These are phyloP conservation scores for Curvularia spicifera DNA, from an alignment of 2,329 filamentous ascomycete species.

Conservation along the genomic window DNA sequence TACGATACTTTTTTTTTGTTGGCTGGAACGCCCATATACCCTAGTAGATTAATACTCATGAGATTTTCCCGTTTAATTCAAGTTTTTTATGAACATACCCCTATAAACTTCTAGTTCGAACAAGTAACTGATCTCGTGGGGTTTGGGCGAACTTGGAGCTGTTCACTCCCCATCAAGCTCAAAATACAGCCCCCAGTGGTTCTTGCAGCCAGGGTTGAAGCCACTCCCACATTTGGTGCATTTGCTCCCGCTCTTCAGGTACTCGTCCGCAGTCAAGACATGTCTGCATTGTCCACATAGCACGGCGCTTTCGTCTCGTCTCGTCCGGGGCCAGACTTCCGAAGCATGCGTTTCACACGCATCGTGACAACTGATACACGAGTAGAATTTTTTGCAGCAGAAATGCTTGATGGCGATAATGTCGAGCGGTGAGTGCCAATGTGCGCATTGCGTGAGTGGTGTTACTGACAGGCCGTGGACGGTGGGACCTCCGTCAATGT, in stretches of 20 bases:
- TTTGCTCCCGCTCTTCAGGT: constrained; percentile 37
- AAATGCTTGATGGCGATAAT: constrained; percentile 48
- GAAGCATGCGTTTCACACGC: constrained; percentile 34
- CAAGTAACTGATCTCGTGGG: background rate
- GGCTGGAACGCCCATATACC: background rate
- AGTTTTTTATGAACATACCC: background rate
- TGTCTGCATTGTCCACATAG: constrained; percentile 43
- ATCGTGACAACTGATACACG: constrained; percentile 46
- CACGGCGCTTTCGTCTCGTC: constrained; percentile 33
- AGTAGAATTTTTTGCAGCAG: constrained; percentile 48
- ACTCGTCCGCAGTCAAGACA: constrained; percentile 38
- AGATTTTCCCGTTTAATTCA: background rate
- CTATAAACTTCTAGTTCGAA: background rate
- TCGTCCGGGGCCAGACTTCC: constrained; percentile 28
- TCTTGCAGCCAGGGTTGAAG: constrained; percentile 48
- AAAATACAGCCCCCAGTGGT: constrained; percentile 47
- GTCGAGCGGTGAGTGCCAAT: constrained; percentile 44
- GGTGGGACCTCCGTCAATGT: constrained; percentile 9
- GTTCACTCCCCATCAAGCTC: constrained; percentile 7
- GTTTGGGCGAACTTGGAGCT: background rate
- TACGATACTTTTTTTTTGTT: background rate
- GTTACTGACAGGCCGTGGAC: constrained; percentile 40
- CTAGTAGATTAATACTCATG: constrained; percentile 1
- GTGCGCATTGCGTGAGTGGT: constrained; percentile 41
- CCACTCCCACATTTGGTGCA: constrained; percentile 36